Evolutionary conservation across 169 alveolate genomes (phyloP), one percentile per base, ranked within the genome.

Genomic region (Babesia microti): DNA sequence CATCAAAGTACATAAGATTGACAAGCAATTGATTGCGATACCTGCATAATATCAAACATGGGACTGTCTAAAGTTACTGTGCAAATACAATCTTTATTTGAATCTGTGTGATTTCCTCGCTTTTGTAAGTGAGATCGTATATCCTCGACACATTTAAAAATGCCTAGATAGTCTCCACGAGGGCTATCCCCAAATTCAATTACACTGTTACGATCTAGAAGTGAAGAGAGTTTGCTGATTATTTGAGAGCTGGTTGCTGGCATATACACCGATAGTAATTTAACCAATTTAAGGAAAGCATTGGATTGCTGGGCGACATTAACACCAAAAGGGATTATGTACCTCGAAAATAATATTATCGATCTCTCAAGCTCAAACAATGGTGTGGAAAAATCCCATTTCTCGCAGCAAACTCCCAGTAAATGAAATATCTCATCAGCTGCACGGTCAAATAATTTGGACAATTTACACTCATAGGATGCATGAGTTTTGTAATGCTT

Each of bases 71-170:
- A n/a, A n/a, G n/a, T n/a, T n/a, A n/a, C n/a, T n/a, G n/a, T n/a
- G n/a, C n/a, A n/a, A n/a, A n/a, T n/a, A n/a, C n/a, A n/a, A n/a
- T n/a, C n/a, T n/a, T n/a, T n/a, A n/a, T n/a, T n/a, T n/a, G n/a
- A n/a, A n/a, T n/a, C n/a, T n/a, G n/a, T n/a, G n/a, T n/a, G n/a
- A n/a, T n/a, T n/a, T n/a, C n/a, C n/a, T n/a, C n/a, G n/a, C n/a
- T n/a, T n/a, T n/a, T n/a, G n/a, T n/a, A n/a, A n/a, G n/a, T n/a
- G 55, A 65, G 3, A 69, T 59, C 37, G 23, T 43, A 47, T 54
- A 18, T 7, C 53, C 12, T n/a, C 47, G 9, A 4, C 30, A 2
- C 29, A 65, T n/a, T 2, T 27, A 23, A 0, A 3, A n/a, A 21
- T 45, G 55, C n/a, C 42, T n/a, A 11, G 3, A 27, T 19, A 19